phyloP scores from a whole-genome alignment of 305 asterid genomes.

The Nicotiana rustica region DNA sequence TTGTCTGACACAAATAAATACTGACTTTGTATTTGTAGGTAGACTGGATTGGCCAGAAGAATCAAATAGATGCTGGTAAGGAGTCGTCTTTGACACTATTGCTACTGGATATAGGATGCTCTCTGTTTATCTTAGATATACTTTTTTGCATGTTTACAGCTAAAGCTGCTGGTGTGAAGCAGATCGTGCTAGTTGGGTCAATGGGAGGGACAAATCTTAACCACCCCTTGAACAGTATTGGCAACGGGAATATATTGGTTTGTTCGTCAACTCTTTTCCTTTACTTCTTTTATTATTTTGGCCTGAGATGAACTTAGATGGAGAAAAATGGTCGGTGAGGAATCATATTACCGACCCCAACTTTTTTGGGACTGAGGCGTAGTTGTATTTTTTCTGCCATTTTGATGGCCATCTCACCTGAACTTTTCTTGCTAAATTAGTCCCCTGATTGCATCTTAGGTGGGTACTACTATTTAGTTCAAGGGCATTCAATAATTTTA shows the following conservation, averaged over 20 bases:
- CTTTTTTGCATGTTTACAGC: conserved; percentile 55
- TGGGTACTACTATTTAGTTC: neutral
- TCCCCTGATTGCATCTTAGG: neutral
- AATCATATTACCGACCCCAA: neutral
- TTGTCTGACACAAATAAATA: neutral
- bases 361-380: neutral
- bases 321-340: neutral
- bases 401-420: neutral
- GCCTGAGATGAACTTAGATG: neutral
- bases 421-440: neutral
- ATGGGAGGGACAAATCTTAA: conserved; percentile 90
- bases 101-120: neutral
- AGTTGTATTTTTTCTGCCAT: neutral
- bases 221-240: conserved; percentile 83
- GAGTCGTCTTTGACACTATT: conserved; percentile 15
- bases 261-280: conserved; percentile 35
- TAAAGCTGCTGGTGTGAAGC: conserved; percentile 96
- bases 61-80: conserved; percentile 92
- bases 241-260: conserved; percentile 93
- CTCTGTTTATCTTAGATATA: conserved; percentile 28
- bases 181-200: conserved; percentile 89
- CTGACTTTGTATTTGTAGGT: conserved; percentile 55
- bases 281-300: neutral
- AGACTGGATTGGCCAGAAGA: conserved; percentile 95
- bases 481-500: neutral